Percentiles rank a stretch among this genome's conserved stretches.
Conservation (phyloP, 2,329 filamentous ascomycete species). For the Trematosphaeria pertusa region DNA sequence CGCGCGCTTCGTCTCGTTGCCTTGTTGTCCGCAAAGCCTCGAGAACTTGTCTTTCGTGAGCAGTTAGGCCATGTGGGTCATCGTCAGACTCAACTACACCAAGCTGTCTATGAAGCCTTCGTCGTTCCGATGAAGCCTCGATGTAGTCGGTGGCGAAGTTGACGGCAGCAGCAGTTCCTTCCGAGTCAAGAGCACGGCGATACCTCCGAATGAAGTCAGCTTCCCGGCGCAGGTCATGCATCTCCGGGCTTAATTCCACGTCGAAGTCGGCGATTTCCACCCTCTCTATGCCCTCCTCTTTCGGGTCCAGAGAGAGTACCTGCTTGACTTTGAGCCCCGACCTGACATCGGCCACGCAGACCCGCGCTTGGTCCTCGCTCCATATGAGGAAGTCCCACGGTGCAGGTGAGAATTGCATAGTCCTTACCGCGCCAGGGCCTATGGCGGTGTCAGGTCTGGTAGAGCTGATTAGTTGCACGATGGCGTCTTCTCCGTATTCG, state of each 20-base stretch:
- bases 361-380: slow-evolving; percentile 83
- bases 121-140: slow-evolving; percentile 47
- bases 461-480: slow-evolving; percentile 79
- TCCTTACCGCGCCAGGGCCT: slow-evolving; percentile 77
- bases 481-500: slow-evolving; percentile 62
- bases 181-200: slow-evolving; percentile 46
- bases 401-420: slow-evolving; percentile 90
- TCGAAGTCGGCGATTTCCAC: slow-evolving; percentile 62
- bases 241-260: slow-evolving; percentile 37
- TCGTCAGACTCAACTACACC: slow-evolving; percentile 50
- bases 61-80: slow-evolving; percentile 55
- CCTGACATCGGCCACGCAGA: slow-evolving; percentile 77
- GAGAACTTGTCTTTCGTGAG: slow-evolving; percentile 54
- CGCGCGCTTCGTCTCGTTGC: slow-evolving; percentile 51
- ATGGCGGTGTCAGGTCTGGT: slow-evolving; percentile 71
- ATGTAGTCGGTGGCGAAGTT: slow-evolving; percentile 53
- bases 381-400: slow-evolving; percentile 91
- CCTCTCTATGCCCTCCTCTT: slow-evolving; percentile 63
- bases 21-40: slow-evolving; percentile 54
- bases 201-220: slow-evolving; percentile 54
- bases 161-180: slow-evolving; percentile 46
- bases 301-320: slow-evolving; percentile 68
- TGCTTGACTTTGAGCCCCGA: slow-evolving; percentile 72
- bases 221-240: slow-evolving; percentile 59
- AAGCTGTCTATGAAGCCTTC: slow-evolving; percentile 40